These are phyloP conservation scores for Tricladium varicosporioides DNA, from an alignment of 2,329 filamentous ascomycete species.

Conservation along the genomic window DNA sequence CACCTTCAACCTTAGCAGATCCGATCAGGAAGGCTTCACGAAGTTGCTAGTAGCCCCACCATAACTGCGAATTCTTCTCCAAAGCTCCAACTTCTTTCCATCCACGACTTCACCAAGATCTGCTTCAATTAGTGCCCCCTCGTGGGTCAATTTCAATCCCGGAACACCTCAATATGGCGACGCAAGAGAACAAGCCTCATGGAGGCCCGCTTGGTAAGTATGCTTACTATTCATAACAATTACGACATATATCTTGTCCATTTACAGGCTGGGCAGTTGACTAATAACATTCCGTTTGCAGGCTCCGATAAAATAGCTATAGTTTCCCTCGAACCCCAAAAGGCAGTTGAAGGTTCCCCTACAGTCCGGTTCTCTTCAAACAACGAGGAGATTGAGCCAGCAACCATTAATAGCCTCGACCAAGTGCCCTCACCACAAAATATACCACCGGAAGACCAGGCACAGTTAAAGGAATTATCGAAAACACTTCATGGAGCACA, in stretches of 20 bases:
- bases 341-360: conserved; percentile 34
- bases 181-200: conserved; percentile 17
- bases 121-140: not conserved
- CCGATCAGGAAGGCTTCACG: not conserved
- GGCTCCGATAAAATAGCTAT: conserved; percentile 15
- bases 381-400: conserved; percentile 66
- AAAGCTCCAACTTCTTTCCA: not conserved
- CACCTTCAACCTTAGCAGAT: not conserved
- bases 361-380: conserved; percentile 71
- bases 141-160: not conserved
- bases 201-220: conserved; percentile 25
- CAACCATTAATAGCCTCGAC: conserved; percentile 35
- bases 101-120: not conserved
- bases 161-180: conserved; percentile 19
- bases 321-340: conserved; percentile 9
- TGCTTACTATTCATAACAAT: conserved; percentile 22
- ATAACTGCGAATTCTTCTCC: conserved; percentile 3
- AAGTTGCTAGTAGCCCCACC: not conserved
- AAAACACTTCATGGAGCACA: conserved; percentile 70
- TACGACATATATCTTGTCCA: conserved; percentile 7
- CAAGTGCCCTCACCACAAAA: conserved; percentile 21
- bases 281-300: conserved; percentile 16
- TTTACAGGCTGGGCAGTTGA: conserved; percentile 14
- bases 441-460: conserved; percentile 19
- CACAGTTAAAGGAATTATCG: conserved; percentile 48